Percentiles rank a stretch among this genome's conserved stretches.
These are phyloP conservation scores for Hordeum vulgare DNA, from an alignment of 176 grass and related monocot genomes.

Conservation along the genomic window MorexV3_pseudomolecules_assembly NC_058518.1:271702409-271702908, in stretches of 20 bases:
- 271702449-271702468: slow-evolving; percentile 69
- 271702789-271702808: slow-evolving; percentile 91
- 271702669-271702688: slow-evolving; percentile 85
- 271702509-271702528: slow-evolving; percentile 1
- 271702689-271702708: slow-evolving; percentile 70
- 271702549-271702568: slow-evolving; percentile 51
- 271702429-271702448: slow-evolving; percentile 84
- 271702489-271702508: background rate
- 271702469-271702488: slow-evolving; percentile 32
- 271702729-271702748: slow-evolving; percentile 56
- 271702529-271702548: slow-evolving; percentile 13
- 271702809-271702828: slow-evolving; percentile 96
- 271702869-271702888: slow-evolving; percentile 81
- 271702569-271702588: slow-evolving; percentile 57
- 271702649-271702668: slow-evolving; percentile 57
- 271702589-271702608: slow-evolving; percentile 76
- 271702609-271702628: slow-evolving; percentile 57
- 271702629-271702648: slow-evolving; percentile 80
- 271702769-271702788: slow-evolving; percentile 80
- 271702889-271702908: slow-evolving; percentile 43
- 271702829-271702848: slow-evolving; percentile 65
- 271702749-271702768: slow-evolving; percentile 11
- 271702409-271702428: slow-evolving; percentile 79
- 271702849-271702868: slow-evolving; percentile 94
- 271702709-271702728: slow-evolving; percentile 82